These are phyloP conservation scores for Microbotryomycetes sp. DNA, from an alignment of 1,284 basidiomycete genomes.

Conservation along the genomic window DNA sequence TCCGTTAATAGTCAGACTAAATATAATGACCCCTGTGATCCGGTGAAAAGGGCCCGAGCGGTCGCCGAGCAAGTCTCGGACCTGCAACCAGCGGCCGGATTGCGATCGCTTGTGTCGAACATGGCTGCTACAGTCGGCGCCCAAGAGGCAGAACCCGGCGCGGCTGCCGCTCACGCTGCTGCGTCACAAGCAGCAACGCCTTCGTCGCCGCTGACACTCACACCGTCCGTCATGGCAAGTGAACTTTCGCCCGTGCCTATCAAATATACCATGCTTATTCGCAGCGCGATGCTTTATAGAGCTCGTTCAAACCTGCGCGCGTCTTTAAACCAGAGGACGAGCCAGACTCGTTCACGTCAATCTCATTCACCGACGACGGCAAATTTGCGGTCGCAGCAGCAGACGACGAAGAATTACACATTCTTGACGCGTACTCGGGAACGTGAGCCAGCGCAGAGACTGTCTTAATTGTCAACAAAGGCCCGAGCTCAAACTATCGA, in stretches of 20 bases:
- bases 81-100: too few species aligned
- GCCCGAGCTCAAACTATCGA: neutral
- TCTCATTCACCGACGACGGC: constrained; percentile 85
- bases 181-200: too few species aligned
- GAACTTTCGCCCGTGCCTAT: neutral
- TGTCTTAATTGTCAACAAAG: neutral
- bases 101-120: too few species aligned
- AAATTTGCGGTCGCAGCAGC: constrained; percentile 75
- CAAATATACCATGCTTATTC: neutral
- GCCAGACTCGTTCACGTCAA: constrained; percentile 58
- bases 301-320: constrained; percentile 68
- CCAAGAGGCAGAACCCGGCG: too few species aligned
- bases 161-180: too few species aligned
- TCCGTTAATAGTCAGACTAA: too few species aligned
- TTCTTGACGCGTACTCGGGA: constrained; percentile 82
- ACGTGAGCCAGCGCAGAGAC: constrained; percentile 48
- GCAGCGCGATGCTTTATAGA: neutral
- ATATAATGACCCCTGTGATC: too few species aligned
- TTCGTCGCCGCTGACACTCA: neutral
- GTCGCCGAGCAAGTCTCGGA: too few species aligned
- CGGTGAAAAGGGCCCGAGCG: too few species aligned
- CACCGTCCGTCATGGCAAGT: neutral
- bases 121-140: too few species aligned
- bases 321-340: constrained; percentile 76
- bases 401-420: constrained; percentile 86